phyloP scores from a whole-genome alignment of 2,329 filamentous ascomycete species.

The Didymella glomerata region DNA sequence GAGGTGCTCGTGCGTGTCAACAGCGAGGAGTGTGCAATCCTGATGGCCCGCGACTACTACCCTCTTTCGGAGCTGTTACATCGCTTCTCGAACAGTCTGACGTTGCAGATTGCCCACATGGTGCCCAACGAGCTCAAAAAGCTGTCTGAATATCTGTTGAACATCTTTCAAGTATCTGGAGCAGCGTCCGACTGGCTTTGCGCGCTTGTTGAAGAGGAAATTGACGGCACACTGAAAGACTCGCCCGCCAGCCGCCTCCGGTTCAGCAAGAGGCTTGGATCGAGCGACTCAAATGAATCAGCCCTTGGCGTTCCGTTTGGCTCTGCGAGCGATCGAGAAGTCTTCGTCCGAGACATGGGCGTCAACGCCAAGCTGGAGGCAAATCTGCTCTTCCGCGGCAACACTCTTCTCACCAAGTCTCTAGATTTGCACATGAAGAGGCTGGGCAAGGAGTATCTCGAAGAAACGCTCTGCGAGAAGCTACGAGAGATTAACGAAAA shows the following conservation, averaged over 20 bases:
- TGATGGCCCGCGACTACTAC: slow-evolving; percentile 86
- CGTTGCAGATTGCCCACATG: slow-evolving; percentile 81
- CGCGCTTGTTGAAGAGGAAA: slow-evolving; percentile 93
- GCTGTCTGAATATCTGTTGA: slow-evolving; percentile 86
- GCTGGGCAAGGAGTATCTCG: slow-evolving; percentile 89
- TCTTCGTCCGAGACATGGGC: slow-evolving; percentile 78
- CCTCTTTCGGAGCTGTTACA: slow-evolving; percentile 84
- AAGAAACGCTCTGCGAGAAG: slow-evolving; percentile 85
- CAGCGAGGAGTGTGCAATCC: slow-evolving; percentile 87
- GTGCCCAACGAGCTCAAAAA: slow-evolving; percentile 79
- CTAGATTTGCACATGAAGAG: slow-evolving; percentile 96
- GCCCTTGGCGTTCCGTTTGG: slow-evolving; percentile 48
- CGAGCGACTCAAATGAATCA: slow-evolving; percentile 70
- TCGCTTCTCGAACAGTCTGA: slow-evolving; percentile 82
- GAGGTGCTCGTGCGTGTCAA: slow-evolving; percentile 84
- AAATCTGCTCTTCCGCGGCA: slow-evolving; percentile 93
- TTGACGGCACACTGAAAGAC: slow-evolving; percentile 89
- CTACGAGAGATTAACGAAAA: slow-evolving; percentile 88
- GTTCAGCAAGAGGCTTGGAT: slow-evolving; percentile 75
- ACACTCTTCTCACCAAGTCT: slow-evolving; percentile 90
- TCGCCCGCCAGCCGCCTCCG: slow-evolving; percentile 71
- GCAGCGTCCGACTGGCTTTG: slow-evolving; percentile 88
- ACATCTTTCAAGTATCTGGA: slow-evolving; percentile 94
- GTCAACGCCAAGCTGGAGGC: slow-evolving; percentile 85
- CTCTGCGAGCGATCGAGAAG: slow-evolving; percentile 68